Evolutionary conservation across 1,284 basidiomycete species (phyloP).

Genomic region (Exobasidium cylindrosporum): DNA sequence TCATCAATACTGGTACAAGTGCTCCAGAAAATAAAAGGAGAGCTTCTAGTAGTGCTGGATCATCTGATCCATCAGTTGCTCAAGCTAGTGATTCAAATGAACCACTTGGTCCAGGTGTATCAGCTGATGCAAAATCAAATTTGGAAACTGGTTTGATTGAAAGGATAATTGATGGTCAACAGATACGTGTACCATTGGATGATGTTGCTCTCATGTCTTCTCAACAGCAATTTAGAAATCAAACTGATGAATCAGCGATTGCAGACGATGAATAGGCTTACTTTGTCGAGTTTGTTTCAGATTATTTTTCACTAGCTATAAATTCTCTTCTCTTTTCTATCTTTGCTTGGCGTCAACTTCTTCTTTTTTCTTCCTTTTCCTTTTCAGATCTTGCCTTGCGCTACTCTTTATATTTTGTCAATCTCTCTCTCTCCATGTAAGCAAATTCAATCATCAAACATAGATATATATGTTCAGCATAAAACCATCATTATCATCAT

Average conservation of each 20-base stretch:
- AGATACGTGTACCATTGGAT: slow-evolving; percentile 48
- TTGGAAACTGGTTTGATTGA: slow-evolving; percentile 38
- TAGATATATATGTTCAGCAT: no score
- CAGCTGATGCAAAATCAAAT: slow-evolving; percentile 22
- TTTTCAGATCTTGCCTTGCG: no score
- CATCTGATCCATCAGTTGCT: slow-evolving; percentile 8
- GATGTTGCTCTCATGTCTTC: slow-evolving; percentile 34
- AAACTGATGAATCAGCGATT: background rate
- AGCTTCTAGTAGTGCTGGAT: slow-evolving; percentile 12
- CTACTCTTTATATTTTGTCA: no score
- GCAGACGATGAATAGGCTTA: background rate
- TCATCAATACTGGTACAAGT: slow-evolving; percentile 5
- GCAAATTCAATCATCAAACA: no score
- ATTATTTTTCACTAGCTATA: no score
- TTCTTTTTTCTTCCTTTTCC: no score
- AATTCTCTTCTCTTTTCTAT: no score
- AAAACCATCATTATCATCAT: no score
- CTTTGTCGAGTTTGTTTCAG: no score
- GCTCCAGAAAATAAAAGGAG: background rate
- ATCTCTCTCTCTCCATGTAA: no score
- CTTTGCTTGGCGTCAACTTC: no score
- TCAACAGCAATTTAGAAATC: no score
- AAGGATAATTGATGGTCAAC: slow-evolving; percentile 44
- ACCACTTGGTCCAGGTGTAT: slow-evolving; percentile 37
- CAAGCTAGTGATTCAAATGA: slow-evolving; percentile 26